Conservation (phyloP, 345 rosid genomes). For the Eutrema heterophyllum region DNA sequence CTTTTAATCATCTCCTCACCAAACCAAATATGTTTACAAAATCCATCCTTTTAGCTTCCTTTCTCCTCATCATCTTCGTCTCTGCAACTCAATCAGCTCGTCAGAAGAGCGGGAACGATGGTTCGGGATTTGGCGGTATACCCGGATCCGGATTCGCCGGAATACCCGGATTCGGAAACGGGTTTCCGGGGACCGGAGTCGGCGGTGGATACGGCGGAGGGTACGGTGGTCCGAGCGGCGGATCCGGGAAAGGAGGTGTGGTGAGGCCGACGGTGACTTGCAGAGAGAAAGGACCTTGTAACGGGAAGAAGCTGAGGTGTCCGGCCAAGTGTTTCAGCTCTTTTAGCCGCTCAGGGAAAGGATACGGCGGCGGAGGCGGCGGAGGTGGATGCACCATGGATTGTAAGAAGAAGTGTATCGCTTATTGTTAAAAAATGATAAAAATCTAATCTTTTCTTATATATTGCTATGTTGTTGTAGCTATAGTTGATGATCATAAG, state of each 20-base stretch:
- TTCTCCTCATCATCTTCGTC: conserved; percentile 34
- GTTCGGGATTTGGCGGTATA: conserved; percentile 41
- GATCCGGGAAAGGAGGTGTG: conserved; percentile 55
- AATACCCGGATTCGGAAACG: conserved; percentile 57
- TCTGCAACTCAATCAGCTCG: conserved; percentile 37
- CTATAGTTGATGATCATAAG: conserved; percentile 15
- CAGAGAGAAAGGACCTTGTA: conserved; percentile 72
- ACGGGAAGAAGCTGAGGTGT: conserved; percentile 75
- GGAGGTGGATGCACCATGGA: conserved; percentile 97
- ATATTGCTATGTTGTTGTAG: not conserved
- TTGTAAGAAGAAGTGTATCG: conserved; percentile 89
- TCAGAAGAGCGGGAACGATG: conserved; percentile 37
- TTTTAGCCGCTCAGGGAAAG: conserved; percentile 87
- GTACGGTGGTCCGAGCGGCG: conserved; percentile 65
- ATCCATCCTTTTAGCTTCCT: conserved; percentile 16
- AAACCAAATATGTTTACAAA: conserved; percentile 32
- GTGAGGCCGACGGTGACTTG: conserved; percentile 66
- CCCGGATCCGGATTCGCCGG: conserved; percentile 45
- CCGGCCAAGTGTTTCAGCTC: conserved; percentile 93
- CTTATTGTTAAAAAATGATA: conserved; percentile 51
- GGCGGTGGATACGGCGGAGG: conserved; percentile 70
- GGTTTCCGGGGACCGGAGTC: conserved; percentile 30
- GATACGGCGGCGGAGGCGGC: conserved; percentile 88
- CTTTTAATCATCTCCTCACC: not conserved
- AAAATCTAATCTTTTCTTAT: not conserved